These are phyloP conservation scores for Malassezia vespertilionis DNA, from an alignment of 1,284 basidiomycete genomes.

Conservation along the genomic window DNA sequence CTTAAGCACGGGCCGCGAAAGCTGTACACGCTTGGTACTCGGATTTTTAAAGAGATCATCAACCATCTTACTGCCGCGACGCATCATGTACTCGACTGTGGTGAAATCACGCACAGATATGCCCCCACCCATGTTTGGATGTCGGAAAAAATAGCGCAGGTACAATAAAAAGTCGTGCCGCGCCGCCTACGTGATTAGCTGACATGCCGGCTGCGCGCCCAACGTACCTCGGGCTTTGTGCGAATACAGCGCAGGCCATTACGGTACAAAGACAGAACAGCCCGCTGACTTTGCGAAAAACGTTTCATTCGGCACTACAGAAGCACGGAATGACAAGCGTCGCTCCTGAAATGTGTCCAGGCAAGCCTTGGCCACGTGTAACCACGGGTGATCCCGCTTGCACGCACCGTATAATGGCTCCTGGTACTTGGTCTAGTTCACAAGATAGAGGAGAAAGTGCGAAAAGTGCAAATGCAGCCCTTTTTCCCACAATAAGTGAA, in stretches of 20 bases:
- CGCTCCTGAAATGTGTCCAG: conserved; percentile 1
- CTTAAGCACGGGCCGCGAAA: conserved; percentile 16
- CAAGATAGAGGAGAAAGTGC: conserved; percentile 19
- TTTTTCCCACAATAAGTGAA: conserved; percentile 21
- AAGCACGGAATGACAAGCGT: not conserved
- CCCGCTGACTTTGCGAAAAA: conserved; percentile 13
- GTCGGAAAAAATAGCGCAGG: conserved; percentile 43
- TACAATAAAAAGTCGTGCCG: conserved; percentile 39
- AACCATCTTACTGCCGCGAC: conserved; percentile 30
- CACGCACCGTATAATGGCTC: not conserved
- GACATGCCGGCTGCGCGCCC: not conserved
- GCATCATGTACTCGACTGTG: conserved; percentile 43
- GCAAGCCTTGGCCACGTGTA: not conserved
- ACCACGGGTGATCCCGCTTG: too few relatives aligned
- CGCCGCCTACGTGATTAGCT: conserved; percentile 21
- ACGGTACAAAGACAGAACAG: conserved; percentile 12
- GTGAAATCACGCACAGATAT: conserved; percentile 35
- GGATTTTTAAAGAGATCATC: conserved; percentile 34
- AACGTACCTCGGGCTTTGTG: conserved; percentile 17
- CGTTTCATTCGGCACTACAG: conserved; percentile 10
- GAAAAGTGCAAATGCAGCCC: not conserved
- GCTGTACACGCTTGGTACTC: conserved; percentile 31
- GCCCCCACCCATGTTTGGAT: conserved; percentile 38
- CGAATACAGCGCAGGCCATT: conserved; percentile 15
- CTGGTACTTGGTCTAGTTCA: conserved; percentile 15